Conservation (phyloP, 805 yeast genomes). For the Starmerella gropengiesseri region DNA sequence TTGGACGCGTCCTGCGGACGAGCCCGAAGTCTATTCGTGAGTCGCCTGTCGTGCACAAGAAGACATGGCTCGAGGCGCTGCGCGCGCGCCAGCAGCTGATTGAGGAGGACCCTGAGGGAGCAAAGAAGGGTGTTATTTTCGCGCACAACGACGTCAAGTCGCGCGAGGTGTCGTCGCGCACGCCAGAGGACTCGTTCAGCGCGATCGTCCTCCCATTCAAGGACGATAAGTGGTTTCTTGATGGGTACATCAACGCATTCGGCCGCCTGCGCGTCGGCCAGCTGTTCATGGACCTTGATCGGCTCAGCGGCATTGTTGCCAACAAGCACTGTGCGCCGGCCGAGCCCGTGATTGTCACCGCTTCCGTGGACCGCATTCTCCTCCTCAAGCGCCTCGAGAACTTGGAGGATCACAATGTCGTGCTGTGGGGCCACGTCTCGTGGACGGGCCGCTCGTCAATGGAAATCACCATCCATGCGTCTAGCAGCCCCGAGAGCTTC, state of each 20-base stretch:
- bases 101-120: slow-evolving; percentile 42
- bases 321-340: slow-evolving; percentile 91
- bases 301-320: slow-evolving; percentile 88
- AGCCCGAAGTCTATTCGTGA: slow-evolving; percentile 16
- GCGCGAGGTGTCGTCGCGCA: slow-evolving; percentile 57
- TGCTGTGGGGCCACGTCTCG: slow-evolving; percentile 81
- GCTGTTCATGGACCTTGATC: slow-evolving; percentile 86
- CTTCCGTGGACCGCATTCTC: slow-evolving; percentile 83
- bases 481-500: slow-evolving; percentile 39
- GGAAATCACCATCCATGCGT: slow-evolving; percentile 89
- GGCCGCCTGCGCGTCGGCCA: slow-evolving; percentile 92
- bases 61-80: slow-evolving; percentile 82
- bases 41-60: slow-evolving; percentile 36
- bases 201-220: slow-evolving; percentile 58
- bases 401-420: slow-evolving; percentile 60
- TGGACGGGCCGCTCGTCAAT: slow-evolving; percentile 93
- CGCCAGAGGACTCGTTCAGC: slow-evolving; percentile 57
- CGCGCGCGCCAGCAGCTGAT: slow-evolving; percentile 58
- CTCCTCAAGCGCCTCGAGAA: slow-evolving; percentile 77
- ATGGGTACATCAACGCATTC: slow-evolving; percentile 76
- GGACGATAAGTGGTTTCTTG: slow-evolving; percentile 71
- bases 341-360: slow-evolving; percentile 90
- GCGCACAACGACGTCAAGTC: slow-evolving; percentile 64
- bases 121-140: slow-evolving; percentile 24
- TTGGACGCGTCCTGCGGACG: slow-evolving; percentile 4